Percentiles rank a stretch among this genome's conserved stretches.
phyloP scores from a whole-genome alignment of 2,329 filamentous ascomycete genomes.

The Penicillium sp. region DNA sequence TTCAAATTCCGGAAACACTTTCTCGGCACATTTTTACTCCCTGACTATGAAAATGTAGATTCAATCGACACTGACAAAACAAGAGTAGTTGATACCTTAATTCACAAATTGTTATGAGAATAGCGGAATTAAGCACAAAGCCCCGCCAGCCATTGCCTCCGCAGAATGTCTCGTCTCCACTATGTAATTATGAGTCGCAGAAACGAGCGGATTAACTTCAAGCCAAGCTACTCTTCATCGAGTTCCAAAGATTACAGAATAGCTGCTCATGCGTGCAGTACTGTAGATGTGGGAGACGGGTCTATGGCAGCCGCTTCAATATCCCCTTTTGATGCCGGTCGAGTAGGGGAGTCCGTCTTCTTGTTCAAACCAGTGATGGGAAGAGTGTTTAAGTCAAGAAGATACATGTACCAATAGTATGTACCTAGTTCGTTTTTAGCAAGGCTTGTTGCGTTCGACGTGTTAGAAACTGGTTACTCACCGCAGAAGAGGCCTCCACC shows the following conservation, averaged over 20 bases:
- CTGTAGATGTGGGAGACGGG: background rate
- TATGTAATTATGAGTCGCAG: too few species aligned
- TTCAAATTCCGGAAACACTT: too few species aligned
- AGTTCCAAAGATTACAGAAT: background rate
- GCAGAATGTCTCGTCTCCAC: background rate
- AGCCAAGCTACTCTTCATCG: too few species aligned
- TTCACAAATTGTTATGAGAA: background rate
- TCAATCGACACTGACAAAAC: too few species aligned
- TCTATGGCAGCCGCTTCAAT: conserved; percentile 16
- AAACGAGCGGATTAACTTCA: too few species aligned
- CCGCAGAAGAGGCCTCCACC: conserved; percentile 59
- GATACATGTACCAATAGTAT: conserved; percentile 55
- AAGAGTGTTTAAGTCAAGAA: conserved; percentile 31
- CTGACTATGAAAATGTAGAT: too few species aligned
- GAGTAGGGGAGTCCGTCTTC: background rate
- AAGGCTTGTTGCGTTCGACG: background rate
- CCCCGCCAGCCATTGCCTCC: background rate
- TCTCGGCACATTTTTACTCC: too few species aligned
- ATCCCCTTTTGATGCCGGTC: background rate
- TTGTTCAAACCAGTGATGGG: conserved; percentile 22
- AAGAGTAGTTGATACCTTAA: background rate
- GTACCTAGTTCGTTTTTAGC: conserved; percentile 28
- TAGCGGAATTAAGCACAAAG: background rate
- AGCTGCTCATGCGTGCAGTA: background rate
- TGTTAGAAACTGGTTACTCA: conserved; percentile 7